phyloP scores from a whole-genome alignment of 2,329 filamentous ascomycete species.

The Cladosporium sp. region DNA sequence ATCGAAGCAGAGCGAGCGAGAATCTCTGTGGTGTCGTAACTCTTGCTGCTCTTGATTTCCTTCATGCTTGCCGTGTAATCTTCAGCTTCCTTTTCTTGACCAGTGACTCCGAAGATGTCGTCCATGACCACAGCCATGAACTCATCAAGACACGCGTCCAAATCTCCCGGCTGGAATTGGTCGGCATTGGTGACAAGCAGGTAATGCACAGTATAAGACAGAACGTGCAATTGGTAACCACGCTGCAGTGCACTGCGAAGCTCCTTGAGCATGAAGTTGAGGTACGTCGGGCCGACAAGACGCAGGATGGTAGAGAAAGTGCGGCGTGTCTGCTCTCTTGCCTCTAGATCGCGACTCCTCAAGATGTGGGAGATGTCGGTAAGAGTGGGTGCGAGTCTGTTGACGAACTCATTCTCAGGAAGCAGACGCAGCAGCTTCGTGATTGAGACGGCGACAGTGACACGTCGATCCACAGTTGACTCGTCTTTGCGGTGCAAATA shows the following conservation, averaged over 20 bases:
- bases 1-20: constrained; percentile 82
- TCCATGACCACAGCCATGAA: constrained; percentile 91
- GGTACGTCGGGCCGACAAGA: constrained; percentile 77
- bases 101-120: constrained; percentile 89
- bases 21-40: constrained; percentile 95
- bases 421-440: constrained; percentile 85
- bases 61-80: constrained; percentile 95
- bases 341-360: constrained; percentile 83
- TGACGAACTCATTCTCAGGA: constrained; percentile 69
- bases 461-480: constrained; percentile 86
- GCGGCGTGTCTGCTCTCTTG: constrained; percentile 85
- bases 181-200: constrained; percentile 77
- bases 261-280: constrained; percentile 93
- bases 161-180: constrained; percentile 73
- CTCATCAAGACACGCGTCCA: constrained; percentile 81
- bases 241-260: constrained; percentile 77
- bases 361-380: constrained; percentile 93
- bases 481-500: constrained; percentile 96
- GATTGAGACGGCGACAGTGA: constrained; percentile 84
- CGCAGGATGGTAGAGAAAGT: constrained; percentile 82
- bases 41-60: constrained; percentile 97
- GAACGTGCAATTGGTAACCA: constrained; percentile 90
- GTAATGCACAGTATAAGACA: constrained; percentile 93
- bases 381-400: constrained; percentile 77
- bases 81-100: constrained; percentile 95